Conservation (phyloP, 2,329 filamentous ascomycete species). For the Paraphoma chrysanthemicola region DNA sequence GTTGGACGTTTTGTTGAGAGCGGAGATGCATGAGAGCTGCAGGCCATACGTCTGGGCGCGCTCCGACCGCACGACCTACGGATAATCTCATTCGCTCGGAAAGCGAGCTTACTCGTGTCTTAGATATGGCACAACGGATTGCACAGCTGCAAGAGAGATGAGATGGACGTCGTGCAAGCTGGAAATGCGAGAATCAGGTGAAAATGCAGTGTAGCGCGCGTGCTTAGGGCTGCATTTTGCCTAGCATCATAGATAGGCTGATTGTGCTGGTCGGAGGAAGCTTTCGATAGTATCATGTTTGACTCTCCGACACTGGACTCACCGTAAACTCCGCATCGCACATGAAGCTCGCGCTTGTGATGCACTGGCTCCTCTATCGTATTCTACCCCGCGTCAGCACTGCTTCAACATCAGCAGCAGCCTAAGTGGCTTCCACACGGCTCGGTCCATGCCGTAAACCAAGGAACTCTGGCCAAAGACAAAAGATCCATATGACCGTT, state of each 20-base stretch:
- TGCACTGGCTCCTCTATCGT: neutral
- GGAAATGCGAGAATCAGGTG: neutral
- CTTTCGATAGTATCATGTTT: neutral
- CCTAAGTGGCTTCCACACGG: conserved; percentile 5
- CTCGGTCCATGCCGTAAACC: conserved; percentile 19
- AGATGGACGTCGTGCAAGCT: neutral
- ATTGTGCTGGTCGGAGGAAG: neutral
- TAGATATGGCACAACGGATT: neutral
- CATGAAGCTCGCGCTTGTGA: neutral
- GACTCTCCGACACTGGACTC: neutral
- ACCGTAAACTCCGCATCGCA: neutral
- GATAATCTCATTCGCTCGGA: neutral
- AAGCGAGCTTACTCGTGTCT: neutral
- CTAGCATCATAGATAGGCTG: neutral
- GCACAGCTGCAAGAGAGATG: conserved; percentile 1
- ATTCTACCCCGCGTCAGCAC: conserved; percentile 8
- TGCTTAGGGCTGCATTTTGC: conserved; percentile 1
- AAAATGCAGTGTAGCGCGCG: conserved; percentile 2
- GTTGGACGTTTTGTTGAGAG: conserved; percentile 26
- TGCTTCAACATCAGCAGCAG: neutral
- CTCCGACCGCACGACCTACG: conserved; percentile 7
- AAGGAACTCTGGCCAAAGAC: neutral
- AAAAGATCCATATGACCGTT: neutral
- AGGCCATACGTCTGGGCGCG: conserved; percentile 26
- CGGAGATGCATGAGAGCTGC: conserved; percentile 21